These are phyloP conservation scores for Glomus cerebriforme DNA, from an alignment of 192 early-diverging fungal genomes.

Conservation along the genomic window DNA sequence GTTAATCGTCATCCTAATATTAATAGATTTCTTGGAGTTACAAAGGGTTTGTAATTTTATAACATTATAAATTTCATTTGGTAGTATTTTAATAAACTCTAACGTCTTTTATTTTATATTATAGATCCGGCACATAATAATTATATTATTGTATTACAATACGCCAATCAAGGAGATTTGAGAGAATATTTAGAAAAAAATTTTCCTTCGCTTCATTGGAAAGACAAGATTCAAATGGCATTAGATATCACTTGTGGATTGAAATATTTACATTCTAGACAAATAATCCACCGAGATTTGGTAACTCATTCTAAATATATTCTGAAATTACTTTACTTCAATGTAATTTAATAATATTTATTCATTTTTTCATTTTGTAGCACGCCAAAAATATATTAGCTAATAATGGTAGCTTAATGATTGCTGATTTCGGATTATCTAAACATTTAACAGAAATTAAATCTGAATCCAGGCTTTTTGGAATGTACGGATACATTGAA, in stretches of 20 bases:
- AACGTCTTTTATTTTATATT: too few species aligned
- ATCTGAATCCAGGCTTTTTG: neutral
- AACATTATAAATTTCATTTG: too few species aligned
- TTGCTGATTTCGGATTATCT: conserved; percentile 21
- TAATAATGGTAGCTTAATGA: neutral
- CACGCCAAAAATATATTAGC: conserved; percentile 25
- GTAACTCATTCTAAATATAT: neutral
- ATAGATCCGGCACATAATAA: neutral
- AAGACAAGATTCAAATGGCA: neutral
- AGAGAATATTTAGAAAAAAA: conserved; percentile 17
- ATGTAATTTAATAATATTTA: too few species aligned
- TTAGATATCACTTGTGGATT: conserved; percentile 5
- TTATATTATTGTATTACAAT: neutral
- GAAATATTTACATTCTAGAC: neutral
- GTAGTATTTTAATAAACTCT: too few species aligned
- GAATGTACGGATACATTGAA: neutral
- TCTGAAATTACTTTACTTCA: neutral
- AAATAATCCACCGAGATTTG: conserved; percentile 17
- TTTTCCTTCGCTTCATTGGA: neutral
- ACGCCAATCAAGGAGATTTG: neutral
- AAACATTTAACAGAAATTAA: neutral
- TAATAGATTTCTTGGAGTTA: neutral
- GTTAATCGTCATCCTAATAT: neutral
- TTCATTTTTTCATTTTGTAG: neutral
- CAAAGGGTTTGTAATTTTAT: neutral